Evolutionary conservation across 2,329 filamentous ascomycete species (phyloP).

Genomic region (Rhynchosporium agropyri): DNA sequence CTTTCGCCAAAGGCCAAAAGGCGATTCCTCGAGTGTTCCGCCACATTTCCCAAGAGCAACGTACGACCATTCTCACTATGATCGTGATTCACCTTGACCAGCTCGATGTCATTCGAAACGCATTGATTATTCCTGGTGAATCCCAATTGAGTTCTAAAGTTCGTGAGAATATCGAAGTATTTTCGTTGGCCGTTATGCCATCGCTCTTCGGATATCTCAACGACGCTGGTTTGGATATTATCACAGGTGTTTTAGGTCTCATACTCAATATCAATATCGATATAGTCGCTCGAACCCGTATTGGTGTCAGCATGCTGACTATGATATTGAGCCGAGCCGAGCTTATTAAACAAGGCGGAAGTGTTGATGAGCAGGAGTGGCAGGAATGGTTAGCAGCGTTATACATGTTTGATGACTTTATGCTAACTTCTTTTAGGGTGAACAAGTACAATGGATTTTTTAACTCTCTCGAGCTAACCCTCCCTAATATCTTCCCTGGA

Average conservation of each 20-base stretch:
- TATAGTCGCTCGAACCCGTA: constrained; percentile 80
- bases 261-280: constrained; percentile 83
- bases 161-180: constrained; percentile 91
- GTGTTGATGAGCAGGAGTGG: constrained; percentile 72
- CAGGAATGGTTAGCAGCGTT: constrained; percentile 69
- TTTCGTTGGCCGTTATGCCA: constrained; percentile 85
- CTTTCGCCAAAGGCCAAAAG: constrained; percentile 94
- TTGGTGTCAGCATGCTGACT: constrained; percentile 87
- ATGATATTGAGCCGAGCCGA: constrained; percentile 94
- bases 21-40: constrained; percentile 93
- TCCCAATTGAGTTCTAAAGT: constrained; percentile 72
- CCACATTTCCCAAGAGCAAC: constrained; percentile 88
- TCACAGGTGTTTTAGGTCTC: constrained; percentile 85
- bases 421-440: constrained; percentile 56
- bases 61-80: constrained; percentile 93
- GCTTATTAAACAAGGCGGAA: constrained; percentile 81
- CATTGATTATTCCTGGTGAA: constrained; percentile 73
- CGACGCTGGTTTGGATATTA: constrained; percentile 87
- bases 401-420: background rate
- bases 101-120: constrained; percentile 84
- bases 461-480: constrained; percentile 78
- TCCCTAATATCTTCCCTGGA: constrained; percentile 86
- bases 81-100: constrained; percentile 92
- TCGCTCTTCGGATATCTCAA: constrained; percentile 87
- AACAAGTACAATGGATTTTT: constrained; percentile 85